Evolutionary conservation across 2,329 filamentous ascomycete genomes (phyloP), one percentile per base, ranked within the genome.

Genomic region (Colletotrichum sp.): DNA sequence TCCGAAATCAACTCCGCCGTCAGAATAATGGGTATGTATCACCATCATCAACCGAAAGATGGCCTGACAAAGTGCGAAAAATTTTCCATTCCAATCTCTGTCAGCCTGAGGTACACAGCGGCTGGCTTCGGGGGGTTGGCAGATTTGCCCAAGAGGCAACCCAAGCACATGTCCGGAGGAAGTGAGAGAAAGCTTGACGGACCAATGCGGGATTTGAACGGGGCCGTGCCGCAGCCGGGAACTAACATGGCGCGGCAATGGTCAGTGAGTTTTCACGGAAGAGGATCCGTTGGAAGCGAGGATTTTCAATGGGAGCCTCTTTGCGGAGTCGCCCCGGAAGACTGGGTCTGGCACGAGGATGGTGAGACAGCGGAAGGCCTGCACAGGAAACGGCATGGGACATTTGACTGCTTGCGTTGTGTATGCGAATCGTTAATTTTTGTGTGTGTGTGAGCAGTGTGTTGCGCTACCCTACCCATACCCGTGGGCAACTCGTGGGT

Each of bases 391-490:
- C 60, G 34, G 57, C 13, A 30, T 55, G 24, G 32, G 68, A 30
- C 66, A 52, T 48, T 36, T 66, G 72, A 63, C 70, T 73, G 70
- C 70, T 68, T 75, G 73, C 73, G 57, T 73, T 64, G 57, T 57
- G 62, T 52, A 22, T 52, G 44, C 44, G 44, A 52, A 52, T 13
- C 44, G 44, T 52, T 24, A 52, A 52, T 52, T 52, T 22, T 6
- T 52, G 39, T 65, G 65, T 44, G 13, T 48, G 39, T 65, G 44
- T 44, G 39, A 22, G 15, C 12, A 8, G 44, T 52, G 65, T 34
- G 65, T 36, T 44, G 22, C 36, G 36, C 32, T 34, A 22, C 57
- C n/a, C 64, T 28, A 73, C 34, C 36, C 70, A 18, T 44, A 26
- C 28, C 26, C 63, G 57, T 44, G 26, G 57, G 32, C 57, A 68